phyloP scores from a whole-genome alignment of 2,329 filamentous ascomycete genomes.

The Elsinoe arachidis region DNA sequence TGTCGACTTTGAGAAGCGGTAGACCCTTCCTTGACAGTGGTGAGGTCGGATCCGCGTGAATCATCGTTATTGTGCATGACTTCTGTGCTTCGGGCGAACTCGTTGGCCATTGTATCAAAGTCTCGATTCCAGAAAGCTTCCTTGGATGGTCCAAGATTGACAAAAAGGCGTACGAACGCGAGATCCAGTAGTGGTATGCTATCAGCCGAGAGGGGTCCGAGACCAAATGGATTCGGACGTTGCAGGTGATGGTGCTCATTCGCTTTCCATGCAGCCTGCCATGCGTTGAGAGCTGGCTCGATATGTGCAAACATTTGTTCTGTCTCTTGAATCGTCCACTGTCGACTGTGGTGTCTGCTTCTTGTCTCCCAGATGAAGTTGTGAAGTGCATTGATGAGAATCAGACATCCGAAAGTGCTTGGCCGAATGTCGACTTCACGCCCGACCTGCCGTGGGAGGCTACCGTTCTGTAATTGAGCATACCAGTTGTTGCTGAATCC shows the following conservation, averaged over 20 bases:
- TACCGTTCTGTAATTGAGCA: constrained; percentile 15
- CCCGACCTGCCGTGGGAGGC: constrained; percentile 16
- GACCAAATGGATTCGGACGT: constrained; percentile 72
- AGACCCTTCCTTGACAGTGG: constrained; percentile 43
- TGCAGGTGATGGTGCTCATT: constrained; percentile 79
- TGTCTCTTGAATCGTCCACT: constrained; percentile 87
- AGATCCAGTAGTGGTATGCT: constrained; percentile 85
- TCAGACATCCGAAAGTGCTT: constrained; percentile 84
- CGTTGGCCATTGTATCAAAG: constrained; percentile 83
- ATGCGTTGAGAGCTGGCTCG: constrained; percentile 84
- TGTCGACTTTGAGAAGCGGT: constrained; percentile 15
- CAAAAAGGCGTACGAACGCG: constrained; percentile 84
- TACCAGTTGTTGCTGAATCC: constrained; percentile 20
- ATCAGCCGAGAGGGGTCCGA: constrained; percentile 77
- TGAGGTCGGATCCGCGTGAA: constrained; percentile 7
- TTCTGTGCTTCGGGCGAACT: constrained; percentile 69
- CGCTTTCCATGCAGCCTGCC: constrained; percentile 85
- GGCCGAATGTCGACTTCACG: constrained; percentile 56
- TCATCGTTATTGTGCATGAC: constrained; percentile 61
- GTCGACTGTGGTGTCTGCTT: constrained; percentile 75
- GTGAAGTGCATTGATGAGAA: constrained; percentile 88
- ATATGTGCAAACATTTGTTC: constrained; percentile 95
- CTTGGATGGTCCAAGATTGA: constrained; percentile 85
- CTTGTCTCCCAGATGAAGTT: constrained; percentile 98
- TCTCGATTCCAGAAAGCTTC: constrained; percentile 92